Conservation (phyloP, 2,329 filamentous ascomycete genomes). For the Lojkania enalia region DNA sequence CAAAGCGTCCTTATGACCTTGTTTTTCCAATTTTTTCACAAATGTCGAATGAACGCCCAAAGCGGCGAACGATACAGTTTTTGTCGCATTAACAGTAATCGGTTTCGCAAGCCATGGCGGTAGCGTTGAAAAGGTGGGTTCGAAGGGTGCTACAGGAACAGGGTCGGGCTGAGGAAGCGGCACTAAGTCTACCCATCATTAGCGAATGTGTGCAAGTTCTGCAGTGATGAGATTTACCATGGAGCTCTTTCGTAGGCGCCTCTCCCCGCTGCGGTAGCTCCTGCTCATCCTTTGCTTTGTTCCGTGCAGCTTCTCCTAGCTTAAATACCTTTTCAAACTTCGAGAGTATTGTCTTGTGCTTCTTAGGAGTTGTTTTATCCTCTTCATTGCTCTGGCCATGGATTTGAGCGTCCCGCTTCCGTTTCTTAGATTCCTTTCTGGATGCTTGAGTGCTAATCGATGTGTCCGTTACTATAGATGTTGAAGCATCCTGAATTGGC, state of each 20-base stretch:
- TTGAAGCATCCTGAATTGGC: no score
- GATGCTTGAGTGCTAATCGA: no score
- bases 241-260: constrained; percentile 51
- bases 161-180: constrained; percentile 79
- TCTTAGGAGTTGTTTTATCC: constrained; percentile 33
- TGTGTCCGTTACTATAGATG: no score
- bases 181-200: constrained; percentile 60
- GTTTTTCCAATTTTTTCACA: constrained; percentile 65
- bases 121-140: constrained; percentile 74
- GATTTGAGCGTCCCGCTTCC: constrained; percentile 34
- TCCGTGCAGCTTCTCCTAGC: constrained; percentile 22
- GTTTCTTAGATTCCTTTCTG: constrained; percentile 34
- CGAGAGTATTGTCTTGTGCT: constrained; percentile 46
- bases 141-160: constrained; percentile 59
- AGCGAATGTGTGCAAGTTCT: background rate
- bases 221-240: constrained; percentile 43
- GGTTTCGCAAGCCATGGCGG: constrained; percentile 81
- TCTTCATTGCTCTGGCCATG: constrained; percentile 31
- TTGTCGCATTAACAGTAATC: constrained; percentile 65
- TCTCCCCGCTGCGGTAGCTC: constrained; percentile 20
- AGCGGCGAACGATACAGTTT: constrained; percentile 63
- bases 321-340: constrained; percentile 51
- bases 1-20: constrained; percentile 71
- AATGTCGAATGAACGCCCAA: constrained; percentile 66
- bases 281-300: constrained; percentile 18